These are phyloP conservation scores for Allomyces macrogynus DNA, from an alignment of 192 early-diverging fungal species.

Conservation along the genomic window DNA sequence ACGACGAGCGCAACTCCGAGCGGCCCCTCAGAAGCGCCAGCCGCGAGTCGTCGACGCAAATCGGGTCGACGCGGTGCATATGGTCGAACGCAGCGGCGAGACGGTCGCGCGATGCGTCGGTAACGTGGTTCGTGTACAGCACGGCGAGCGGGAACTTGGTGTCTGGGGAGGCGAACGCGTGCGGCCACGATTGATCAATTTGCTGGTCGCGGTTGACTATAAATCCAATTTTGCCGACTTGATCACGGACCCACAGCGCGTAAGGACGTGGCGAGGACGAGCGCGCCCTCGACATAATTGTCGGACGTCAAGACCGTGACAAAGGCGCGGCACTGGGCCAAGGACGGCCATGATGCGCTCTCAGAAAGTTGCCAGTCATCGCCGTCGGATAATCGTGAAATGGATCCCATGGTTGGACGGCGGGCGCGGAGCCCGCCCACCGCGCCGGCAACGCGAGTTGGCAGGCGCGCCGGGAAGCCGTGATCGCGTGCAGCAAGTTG, in stretches of 20 bases:
- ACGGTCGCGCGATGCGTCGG: slow-evolving; percentile 20
- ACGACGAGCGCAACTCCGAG: slow-evolving; percentile 69
- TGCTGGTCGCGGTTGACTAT: neutral
- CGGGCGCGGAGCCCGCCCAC: too few species aligned
- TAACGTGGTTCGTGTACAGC: slow-evolving; percentile 44
- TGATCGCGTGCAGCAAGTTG: too few species aligned
- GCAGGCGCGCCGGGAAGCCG: too few species aligned
- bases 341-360: too few species aligned
- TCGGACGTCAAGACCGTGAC: slow-evolving; percentile 76
- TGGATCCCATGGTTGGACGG: too few species aligned
- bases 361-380: too few species aligned
- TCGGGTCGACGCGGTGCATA: slow-evolving; percentile 46
- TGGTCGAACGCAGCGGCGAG: slow-evolving; percentile 43
- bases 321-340: slow-evolving; percentile 23
- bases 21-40: slow-evolving; percentile 52
- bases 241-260: too few species aligned
- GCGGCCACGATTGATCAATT: slow-evolving; percentile 2
- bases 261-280: slow-evolving; percentile 31
- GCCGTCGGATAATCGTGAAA: too few species aligned
- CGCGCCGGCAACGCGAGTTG: too few species aligned
- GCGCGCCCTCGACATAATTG: slow-evolving; percentile 62
- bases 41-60: slow-evolving; percentile 35
- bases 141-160: slow-evolving; percentile 42
- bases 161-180: slow-evolving; percentile 41
- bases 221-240: too few species aligned